Evolutionary conservation across 148 eudicot species (phyloP).

Genomic region (Dianthus caryophyllus): DNA sequence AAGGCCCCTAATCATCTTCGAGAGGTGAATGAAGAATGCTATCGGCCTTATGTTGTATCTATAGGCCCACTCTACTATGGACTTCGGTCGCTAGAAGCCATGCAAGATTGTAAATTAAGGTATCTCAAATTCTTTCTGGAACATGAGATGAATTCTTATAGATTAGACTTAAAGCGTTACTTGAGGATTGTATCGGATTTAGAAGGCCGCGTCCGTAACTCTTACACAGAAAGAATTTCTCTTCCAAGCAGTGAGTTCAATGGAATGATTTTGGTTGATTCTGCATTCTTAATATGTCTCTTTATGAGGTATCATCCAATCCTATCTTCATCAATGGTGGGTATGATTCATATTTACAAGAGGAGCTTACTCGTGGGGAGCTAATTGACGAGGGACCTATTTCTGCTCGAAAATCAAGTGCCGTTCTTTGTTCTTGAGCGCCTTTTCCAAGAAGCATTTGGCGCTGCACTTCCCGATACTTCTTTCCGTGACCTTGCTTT

Average conservation of each 20-base stretch:
- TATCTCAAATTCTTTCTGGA: not conserved
- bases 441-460: slow-evolving; percentile 12
- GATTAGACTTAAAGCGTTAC: not conserved
- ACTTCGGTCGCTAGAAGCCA: not conserved
- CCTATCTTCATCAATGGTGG: not conserved
- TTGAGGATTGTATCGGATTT: not conserved
- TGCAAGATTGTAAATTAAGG: slow-evolving; percentile 20
- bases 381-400: slow-evolving; percentile 1
- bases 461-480: not conserved
- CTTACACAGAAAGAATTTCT: too few species aligned
- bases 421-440: slow-evolving; percentile 15
- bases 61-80: slow-evolving; percentile 19
- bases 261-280: too few species aligned
- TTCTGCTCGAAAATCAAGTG: slow-evolving; percentile 21
- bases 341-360: not conserved
- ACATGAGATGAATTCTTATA: not conserved
- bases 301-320: not conserved
- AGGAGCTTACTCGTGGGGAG: not conserved
- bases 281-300: slow-evolving; percentile 5
- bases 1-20: slow-evolving; percentile 12
- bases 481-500: slow-evolving; percentile 3
- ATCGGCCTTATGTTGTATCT: slow-evolving; percentile 16
- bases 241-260: slow-evolving; percentile 7
- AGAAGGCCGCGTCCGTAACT: slow-evolving; percentile 1
- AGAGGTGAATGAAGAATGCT: slow-evolving; percentile 8